Percentiles rank a stretch among this genome's conserved stretches.
These are phyloP conservation scores for Aspergillus unguis DNA, from an alignment of 2,329 filamentous ascomycete species.

Conservation along the genomic window DNA sequence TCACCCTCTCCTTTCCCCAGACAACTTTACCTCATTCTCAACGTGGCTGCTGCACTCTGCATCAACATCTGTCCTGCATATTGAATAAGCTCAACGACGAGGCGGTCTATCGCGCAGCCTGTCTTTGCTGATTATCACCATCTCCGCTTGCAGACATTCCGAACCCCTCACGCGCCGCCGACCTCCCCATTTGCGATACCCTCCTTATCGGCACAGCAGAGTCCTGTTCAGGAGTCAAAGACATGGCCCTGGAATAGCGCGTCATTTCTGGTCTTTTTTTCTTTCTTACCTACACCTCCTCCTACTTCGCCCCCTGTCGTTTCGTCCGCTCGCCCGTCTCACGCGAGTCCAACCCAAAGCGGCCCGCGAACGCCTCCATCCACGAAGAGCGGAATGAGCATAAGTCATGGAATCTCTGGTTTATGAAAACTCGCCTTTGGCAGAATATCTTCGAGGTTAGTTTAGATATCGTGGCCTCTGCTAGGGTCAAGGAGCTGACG, in stretches of 20 bases:
- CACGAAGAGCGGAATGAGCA: constrained; percentile 30
- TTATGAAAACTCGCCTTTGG: constrained; percentile 81
- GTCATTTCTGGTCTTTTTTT: background rate
- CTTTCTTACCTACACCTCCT: constrained; percentile 5
- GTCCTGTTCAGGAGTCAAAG: constrained; percentile 4
- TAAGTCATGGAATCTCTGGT: constrained; percentile 78
- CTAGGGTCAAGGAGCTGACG: constrained; percentile 3
- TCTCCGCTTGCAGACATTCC: background rate
- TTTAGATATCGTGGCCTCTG: constrained; percentile 8
- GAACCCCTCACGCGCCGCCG: background rate
- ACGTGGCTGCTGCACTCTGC: constrained; percentile 21
- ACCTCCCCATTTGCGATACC: background rate
- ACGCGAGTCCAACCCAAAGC: background rate
- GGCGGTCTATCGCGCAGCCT: constrained; percentile 6
- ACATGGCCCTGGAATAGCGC: constrained; percentile 18
- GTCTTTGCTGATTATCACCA: background rate
- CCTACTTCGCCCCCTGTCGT: constrained; percentile 1
- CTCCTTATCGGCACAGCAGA: background rate
- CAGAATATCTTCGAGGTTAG: constrained; percentile 83
- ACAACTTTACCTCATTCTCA: constrained; percentile 20
- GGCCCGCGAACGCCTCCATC: background rate
- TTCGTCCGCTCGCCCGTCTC: background rate
- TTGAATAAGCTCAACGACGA: background rate
- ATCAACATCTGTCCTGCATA: constrained; percentile 11
- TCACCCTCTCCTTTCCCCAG: constrained; percentile 19